Base-by-base conservation (phyloP, 2,329 filamentous ascomycete species). In the Bipolaris zeicola region DNA sequence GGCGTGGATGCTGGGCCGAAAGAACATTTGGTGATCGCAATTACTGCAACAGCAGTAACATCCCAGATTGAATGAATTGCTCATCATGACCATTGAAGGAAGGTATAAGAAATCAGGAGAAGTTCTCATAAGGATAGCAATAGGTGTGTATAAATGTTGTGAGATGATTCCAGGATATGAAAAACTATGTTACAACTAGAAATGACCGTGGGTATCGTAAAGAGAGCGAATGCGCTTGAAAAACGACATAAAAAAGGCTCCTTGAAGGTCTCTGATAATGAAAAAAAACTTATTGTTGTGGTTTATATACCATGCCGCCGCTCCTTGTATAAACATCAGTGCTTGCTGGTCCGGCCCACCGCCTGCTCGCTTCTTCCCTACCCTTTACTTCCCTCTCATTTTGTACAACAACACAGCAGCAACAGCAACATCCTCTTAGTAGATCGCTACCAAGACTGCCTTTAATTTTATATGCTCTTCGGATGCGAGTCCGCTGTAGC, bases 371-470 rank as follows among this genome's bases (percentile, higher is more conserved):
- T 58, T 85, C 77, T 63, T 82, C 79, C 50, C 80, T 68, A 10
- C 68, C 69, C 47, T 71, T 70, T 4, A 82, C 68, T 61, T 82
- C 80, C 33, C 77, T 69, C 65, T 82, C 80, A 58, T 78, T 77
- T 62, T 80, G 77, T 50, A 80, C 75, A 1, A 74, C 67, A 8
- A 73, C 69, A 54, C 79, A 81, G 45, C 73, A 74, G 11, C 72
- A 74, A 60, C 79, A 81, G 56, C 76, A 80, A 24, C 71, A 75
- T 1, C 70, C 67, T 20, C 68, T 66, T 0, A 74, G 52, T 14
- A 74, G 54, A 60, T 82, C 80, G 4, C 68, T 59, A 0, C 59
- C 61, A 18, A 74, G 45, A 7, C 64, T 71, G 2, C 80, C 79
- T 24, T 71, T 58, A 0, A 82, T 68, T n/a, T 77, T 78, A 58